phyloP scores from a whole-genome alignment of 2,329 filamentous ascomycete species.

The Calonectria naviculata region DNA sequence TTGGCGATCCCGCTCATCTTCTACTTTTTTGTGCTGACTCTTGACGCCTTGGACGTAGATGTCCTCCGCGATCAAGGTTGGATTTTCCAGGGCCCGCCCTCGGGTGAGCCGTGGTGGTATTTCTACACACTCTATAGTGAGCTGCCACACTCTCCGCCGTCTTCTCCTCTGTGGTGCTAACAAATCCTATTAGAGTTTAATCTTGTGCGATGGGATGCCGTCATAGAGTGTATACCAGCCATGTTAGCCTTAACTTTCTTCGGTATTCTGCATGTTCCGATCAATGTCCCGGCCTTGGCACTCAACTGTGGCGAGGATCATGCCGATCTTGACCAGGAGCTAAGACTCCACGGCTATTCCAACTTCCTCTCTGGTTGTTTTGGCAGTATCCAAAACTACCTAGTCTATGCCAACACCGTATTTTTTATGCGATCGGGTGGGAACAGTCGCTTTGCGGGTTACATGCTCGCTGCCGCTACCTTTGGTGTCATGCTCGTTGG shows the following conservation, averaged over 20 bases:
- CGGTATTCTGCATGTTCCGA: conserved; percentile 94
- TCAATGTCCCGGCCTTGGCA: conserved; percentile 94
- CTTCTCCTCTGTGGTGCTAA: conserved; percentile 1
- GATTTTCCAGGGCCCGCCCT: conserved; percentile 90
- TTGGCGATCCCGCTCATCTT: conserved; percentile 81
- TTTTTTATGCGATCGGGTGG: conserved; percentile 96
- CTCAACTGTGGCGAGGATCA: conserved; percentile 94
- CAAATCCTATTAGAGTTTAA: conserved; percentile 72
- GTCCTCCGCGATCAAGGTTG: conserved; percentile 80
- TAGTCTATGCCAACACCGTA: conserved; percentile 98
- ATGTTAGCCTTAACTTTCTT: conserved; percentile 99
- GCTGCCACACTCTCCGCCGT: conserved; percentile 40
- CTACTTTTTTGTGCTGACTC: conserved; percentile 78
- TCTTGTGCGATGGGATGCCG: conserved; percentile 83
- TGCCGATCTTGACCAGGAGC: conserved; percentile 87
- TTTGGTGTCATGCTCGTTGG: conserved; percentile 86
- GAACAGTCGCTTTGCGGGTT: conserved; percentile 84
- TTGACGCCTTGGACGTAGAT: conserved; percentile 75
- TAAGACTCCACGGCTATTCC: conserved; percentile 92
- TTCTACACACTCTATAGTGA: conserved; percentile 96
- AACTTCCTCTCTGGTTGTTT: conserved; percentile 89
- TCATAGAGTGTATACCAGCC: conserved; percentile 86
- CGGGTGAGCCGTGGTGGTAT: conserved; percentile 93
- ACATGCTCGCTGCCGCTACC: conserved; percentile 85
- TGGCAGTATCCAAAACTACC: conserved; percentile 95